A percentile compares a stretch with the other conserved stretches of the same genome.
These are phyloP conservation scores for Buddleja alternifolia DNA, from an alignment of 257 asterid species.

Conservation along the genomic window DNA sequence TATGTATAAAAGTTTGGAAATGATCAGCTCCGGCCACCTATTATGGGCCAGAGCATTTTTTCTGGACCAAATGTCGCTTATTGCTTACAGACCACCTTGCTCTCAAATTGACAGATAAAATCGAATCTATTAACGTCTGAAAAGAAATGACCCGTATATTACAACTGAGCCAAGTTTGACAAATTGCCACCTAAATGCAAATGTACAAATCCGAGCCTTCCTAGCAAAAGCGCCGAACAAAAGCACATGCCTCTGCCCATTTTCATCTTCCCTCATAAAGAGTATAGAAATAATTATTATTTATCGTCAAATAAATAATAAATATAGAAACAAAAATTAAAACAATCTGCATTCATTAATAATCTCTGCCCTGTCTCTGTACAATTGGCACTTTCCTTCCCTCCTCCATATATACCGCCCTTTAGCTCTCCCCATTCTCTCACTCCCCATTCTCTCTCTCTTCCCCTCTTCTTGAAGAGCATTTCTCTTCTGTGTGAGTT, in stretches of 20 bases:
- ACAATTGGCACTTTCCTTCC: constrained; percentile 49
- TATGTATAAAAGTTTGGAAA: too few relatives aligned
- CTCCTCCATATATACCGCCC: constrained; percentile 71
- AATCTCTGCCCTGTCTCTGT: constrained; percentile 39
- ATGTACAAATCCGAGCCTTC: constrained; percentile 42
- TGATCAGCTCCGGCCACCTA: too few relatives aligned
- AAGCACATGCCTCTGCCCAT: constrained; percentile 72
- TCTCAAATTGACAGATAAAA: too few relatives aligned
- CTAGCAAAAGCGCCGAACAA: constrained; percentile 64
- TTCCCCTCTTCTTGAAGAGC: constrained; percentile 8
- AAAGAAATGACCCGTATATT: too few relatives aligned
- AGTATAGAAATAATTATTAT: neutral
- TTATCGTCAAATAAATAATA: neutral
- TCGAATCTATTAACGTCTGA: too few relatives aligned
- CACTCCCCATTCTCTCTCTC: constrained; percentile 26
- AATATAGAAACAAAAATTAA: constrained; percentile 9
- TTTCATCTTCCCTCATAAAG: constrained; percentile 40
- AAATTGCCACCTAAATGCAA: constrained; percentile 33
- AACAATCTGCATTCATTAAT: constrained; percentile 49
- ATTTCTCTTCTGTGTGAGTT: constrained; percentile 35
- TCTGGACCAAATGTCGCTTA: too few relatives aligned
- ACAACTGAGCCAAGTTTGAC: too few relatives aligned
- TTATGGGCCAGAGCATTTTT: too few relatives aligned
- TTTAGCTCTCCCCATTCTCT: constrained; percentile 37
- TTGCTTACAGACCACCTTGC: too few relatives aligned